phyloP scores from a whole-genome alignment of 2,329 filamentous ascomycete genomes.

The Xylariaceae sp. region DNA sequence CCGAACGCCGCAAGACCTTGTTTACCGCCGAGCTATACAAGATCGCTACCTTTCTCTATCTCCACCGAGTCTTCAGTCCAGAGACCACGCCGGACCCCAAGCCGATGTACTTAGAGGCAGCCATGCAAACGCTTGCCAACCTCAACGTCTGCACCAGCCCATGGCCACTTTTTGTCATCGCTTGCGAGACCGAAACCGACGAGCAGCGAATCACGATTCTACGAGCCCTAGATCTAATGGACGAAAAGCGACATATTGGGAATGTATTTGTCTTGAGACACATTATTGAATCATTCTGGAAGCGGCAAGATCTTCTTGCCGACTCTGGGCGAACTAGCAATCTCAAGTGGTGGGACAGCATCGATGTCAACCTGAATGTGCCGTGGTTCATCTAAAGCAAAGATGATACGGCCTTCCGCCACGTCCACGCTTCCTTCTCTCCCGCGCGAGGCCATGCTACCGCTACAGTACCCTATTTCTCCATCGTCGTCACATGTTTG shows the following conservation, averaged over 20 bases:
- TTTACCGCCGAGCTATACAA: conserved; percentile 48
- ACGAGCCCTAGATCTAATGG: conserved; percentile 39
- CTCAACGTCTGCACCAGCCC: conserved; percentile 43
- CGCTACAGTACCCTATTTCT: conserved; percentile 20
- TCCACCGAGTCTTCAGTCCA: conserved; percentile 29
- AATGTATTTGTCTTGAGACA: conserved; percentile 41
- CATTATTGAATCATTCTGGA: conserved; percentile 43
- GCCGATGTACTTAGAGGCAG: conserved; percentile 31
- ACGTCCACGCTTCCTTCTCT: not conserved
- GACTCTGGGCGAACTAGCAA: conserved; percentile 29
- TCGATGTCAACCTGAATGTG: conserved; percentile 32
- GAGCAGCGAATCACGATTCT: conserved; percentile 39
- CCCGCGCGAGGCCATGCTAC: not conserved
- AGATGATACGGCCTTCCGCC: not conserved
- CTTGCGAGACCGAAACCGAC: conserved; percentile 40
- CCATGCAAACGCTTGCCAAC: conserved; percentile 34
- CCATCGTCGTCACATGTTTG: conserved; percentile 29
- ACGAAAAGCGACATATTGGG: conserved; percentile 39
- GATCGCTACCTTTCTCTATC: conserved; percentile 43
- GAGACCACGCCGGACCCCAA: conserved; percentile 27
- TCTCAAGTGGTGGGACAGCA: conserved; percentile 37
- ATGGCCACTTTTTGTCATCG: conserved; percentile 45
- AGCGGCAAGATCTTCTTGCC: conserved; percentile 38
- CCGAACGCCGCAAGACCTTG: conserved; percentile 30
- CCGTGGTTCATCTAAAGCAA: conserved; percentile 34